Evolutionary conservation across 2,329 filamentous ascomycete species (phyloP), one percentile per base, ranked within the genome.

Genomic region (Metarhizium anisopliae): DNA sequence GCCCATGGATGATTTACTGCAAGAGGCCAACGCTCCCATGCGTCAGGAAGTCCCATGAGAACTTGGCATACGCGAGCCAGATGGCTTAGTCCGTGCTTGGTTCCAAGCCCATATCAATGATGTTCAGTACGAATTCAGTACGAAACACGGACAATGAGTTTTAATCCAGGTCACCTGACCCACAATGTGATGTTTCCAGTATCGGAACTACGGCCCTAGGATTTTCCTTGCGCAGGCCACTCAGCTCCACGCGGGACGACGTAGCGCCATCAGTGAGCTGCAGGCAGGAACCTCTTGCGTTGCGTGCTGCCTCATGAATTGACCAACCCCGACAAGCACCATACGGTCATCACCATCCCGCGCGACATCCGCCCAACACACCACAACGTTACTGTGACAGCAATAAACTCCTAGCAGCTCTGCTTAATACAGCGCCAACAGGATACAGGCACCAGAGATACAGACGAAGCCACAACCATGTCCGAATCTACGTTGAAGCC

Each of bases 401-500:
- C 16, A 13, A 30, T 36, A 8, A 30, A 20, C 4, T 14, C 25
- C 25, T 18, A 11, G 13, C 7, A 30, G 14, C 20, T n/a, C 20
- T 30, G 13, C 20, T 14, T 11, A 6, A 49, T 16, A 20, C 30
- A 29, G 7, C 14, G 18, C 10, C 20, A 29, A 4, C 18, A 14
- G 13, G 11, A 13, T 49, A 40, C 13, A 20, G 8, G 29, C 30
- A 18, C 42, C 20, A 52, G 16, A 55, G 40, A 51, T 52, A 47
- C 40, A 20, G 52, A 42, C 30, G 36, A 51, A 50, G 36, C 47
- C 57, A 55, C 58, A 63, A 70, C 55, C 70, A 95, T 95, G 91
- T 88, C 91, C 67, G 89, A 91, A 75, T 84, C 84, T 74, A 75
- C 81, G 68, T 75, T 94, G 73, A 95, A 95, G 83, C 90, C 93